These are phyloP conservation scores for Laguncularia racemosa DNA, from an alignment of 345 rosid species.

Conservation along the genomic window DNA sequence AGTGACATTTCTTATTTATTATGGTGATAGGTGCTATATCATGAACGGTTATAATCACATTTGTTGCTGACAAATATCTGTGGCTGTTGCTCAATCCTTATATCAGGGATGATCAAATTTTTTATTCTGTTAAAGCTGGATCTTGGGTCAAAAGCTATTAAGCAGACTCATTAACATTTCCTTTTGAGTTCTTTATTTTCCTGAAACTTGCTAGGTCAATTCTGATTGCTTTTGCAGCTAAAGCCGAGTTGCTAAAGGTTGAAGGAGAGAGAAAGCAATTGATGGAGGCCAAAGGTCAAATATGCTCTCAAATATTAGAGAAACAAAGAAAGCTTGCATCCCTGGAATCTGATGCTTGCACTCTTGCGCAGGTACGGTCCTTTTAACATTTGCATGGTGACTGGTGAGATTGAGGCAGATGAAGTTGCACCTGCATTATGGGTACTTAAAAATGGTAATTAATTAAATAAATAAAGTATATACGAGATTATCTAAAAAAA, in stretches of 20 bases:
- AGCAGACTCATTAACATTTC: background rate
- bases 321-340: slow-evolving; percentile 48
- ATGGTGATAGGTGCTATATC: no score
- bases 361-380: slow-evolving; percentile 47
- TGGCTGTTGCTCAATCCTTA: no score
- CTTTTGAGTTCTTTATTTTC: background rate
- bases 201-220: background rate
- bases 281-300: slow-evolving; percentile 41
- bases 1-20: no score
- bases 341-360: slow-evolving; percentile 48
- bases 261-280: slow-evolving; percentile 44
- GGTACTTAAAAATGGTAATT: no score
- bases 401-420: background rate
- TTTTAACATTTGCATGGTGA: background rate
- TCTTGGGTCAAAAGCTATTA: background rate
- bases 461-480: no score
- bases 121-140: no score
- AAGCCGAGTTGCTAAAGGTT: slow-evolving; percentile 32
- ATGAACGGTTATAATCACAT: no score
- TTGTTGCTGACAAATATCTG: no score
- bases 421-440: no score
- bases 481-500: no score
- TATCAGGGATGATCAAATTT: no score
- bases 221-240: slow-evolving; percentile 31
- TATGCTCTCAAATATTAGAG: slow-evolving; percentile 48